Evolutionary conservation across 305 asterid genomes (phyloP).

Genomic region (Rubia peregrina): DNA sequence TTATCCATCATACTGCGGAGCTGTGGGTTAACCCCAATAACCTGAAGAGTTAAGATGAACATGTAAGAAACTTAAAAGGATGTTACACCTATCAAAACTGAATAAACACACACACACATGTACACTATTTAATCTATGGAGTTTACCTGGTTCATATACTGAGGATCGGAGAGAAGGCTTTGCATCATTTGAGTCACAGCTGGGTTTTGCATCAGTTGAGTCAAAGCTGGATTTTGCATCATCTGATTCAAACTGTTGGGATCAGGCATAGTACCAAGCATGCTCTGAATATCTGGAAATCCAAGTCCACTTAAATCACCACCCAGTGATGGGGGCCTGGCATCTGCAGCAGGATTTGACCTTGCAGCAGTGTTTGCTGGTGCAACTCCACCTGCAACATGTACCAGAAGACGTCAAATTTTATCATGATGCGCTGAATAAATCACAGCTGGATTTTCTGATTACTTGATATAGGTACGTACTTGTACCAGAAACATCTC

Average conservation of each 20-base stretch:
- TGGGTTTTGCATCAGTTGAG: conserved; percentile 40
- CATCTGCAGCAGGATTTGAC: conserved; percentile 31
- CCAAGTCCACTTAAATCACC: conserved; percentile 41
- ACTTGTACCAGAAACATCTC: not conserved
- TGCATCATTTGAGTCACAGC: conserved; percentile 34
- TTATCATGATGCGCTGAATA: not conserved
- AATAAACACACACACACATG: not conserved
- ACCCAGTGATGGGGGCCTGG: conserved; percentile 30
- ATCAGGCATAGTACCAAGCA: conserved; percentile 34
- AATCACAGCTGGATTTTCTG: not conserved
- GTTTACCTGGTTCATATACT: conserved; percentile 37
- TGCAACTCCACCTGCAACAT: conserved; percentile 39
- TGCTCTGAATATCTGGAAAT: conserved; percentile 19
- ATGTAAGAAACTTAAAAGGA: conserved; percentile 11
- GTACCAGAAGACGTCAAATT: not conserved
- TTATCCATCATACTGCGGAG: conserved; percentile 37
- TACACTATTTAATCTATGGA: not conserved
- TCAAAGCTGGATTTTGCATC: conserved; percentile 34
- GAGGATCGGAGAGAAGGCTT: conserved; percentile 36
- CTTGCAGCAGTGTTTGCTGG: conserved; percentile 36
- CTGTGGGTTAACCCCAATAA: conserved; percentile 41
- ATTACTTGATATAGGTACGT: not conserved
- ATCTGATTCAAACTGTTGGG: conserved; percentile 26
- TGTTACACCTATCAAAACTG: conserved; percentile 3
- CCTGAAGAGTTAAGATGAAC: conserved; percentile 17